Conservation (phyloP, 352 stramenopile species). For the Globisporangium lucens region DNA sequence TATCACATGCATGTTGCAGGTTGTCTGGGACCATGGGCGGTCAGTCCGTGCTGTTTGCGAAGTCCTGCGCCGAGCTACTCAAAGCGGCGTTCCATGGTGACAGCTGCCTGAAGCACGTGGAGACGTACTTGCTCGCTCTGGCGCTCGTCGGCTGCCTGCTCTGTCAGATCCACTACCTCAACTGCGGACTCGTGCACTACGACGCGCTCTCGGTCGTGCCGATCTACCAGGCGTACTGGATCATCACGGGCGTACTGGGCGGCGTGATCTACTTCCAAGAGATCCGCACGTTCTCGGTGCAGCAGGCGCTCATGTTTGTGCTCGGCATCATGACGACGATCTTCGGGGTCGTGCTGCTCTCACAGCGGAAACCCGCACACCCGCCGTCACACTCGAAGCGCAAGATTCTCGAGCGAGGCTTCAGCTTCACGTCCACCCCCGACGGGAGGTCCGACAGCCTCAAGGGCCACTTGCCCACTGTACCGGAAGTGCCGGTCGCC, state of each 20-base stretch:
- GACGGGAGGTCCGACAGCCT: constrained; percentile 29
- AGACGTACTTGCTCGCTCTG: constrained; percentile 67
- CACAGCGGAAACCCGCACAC: constrained; percentile 55
- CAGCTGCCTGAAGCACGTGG: constrained; percentile 50
- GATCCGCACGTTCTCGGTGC: constrained; percentile 67
- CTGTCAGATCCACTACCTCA: constrained; percentile 79
- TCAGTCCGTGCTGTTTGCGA: constrained; percentile 85
- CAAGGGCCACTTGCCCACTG: constrained; percentile 15
- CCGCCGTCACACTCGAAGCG: constrained; percentile 40
- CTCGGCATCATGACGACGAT: constrained; percentile 79
- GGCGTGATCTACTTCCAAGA: constrained; percentile 92
- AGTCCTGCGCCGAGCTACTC: constrained; percentile 74
- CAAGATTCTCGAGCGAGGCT: constrained; percentile 55
- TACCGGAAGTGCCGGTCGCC: constrained; percentile 23
- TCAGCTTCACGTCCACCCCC: constrained; percentile 49
- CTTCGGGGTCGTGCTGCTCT: constrained; percentile 80
- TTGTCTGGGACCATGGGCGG: constrained; percentile 75
- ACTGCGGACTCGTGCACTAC: constrained; percentile 70
- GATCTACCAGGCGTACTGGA: constrained; percentile 89
- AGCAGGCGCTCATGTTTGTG: constrained; percentile 83
- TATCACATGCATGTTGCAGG: constrained; percentile 11
- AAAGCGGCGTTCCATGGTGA: constrained; percentile 71
- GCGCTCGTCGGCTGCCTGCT: constrained; percentile 59
- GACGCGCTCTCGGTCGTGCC: constrained; percentile 83
- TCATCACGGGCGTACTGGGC: constrained; percentile 85